Base-by-base conservation (phyloP, 345 rosid species). In the Laguncularia racemosa region DNA sequence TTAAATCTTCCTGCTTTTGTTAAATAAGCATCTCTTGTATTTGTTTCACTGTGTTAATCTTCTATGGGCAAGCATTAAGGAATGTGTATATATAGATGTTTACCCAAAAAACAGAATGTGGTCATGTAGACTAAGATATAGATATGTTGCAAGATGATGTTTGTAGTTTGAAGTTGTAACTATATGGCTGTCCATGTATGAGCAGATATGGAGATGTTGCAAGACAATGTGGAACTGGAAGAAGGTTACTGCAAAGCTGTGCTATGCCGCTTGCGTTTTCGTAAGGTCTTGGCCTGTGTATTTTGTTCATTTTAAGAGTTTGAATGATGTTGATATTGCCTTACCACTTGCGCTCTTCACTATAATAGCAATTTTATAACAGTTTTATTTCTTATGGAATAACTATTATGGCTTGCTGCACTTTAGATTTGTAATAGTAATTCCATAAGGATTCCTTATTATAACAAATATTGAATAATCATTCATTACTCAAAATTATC, bases 211-310 rank as follows among this genome's bases (percentile, higher is more conserved):
- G 96, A 93, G 75, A 85, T 97, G 61, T 72, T 93, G 60, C 96
- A 89, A 69, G 50, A 68, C 55, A 73, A 87, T 78, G 67, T 70
- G 55, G 78, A 75, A 43, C 53, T 82, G 75, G 99, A 93, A 80
- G 99, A 87, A 70, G 80, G 90, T 57, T 87, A 77, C 64, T 89
- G 97, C 86, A 88, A 80, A 82, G 88, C 96, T 59, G 68, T 93
- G 56, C 73, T 87, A 64, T 90, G 95, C 76, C 88, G 99, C 75
- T 66, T 89, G 81, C 91, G 97, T 71, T 93, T 93, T 80, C 97
- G 97, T 87, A 89, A 93, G 99, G 99, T 93, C 85, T 89, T 80
- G 63, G 73, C 79, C 88, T 78, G 59, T 51, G 49, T 60, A 44
- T 58, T 44, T 58, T 57, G 17, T 56, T 50, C 55, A 52, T 54